These are phyloP conservation scores for Neopestalotiopsis clavispora DNA, from an alignment of 2,329 filamentous ascomycete genomes.

Conservation along the genomic window DNA sequence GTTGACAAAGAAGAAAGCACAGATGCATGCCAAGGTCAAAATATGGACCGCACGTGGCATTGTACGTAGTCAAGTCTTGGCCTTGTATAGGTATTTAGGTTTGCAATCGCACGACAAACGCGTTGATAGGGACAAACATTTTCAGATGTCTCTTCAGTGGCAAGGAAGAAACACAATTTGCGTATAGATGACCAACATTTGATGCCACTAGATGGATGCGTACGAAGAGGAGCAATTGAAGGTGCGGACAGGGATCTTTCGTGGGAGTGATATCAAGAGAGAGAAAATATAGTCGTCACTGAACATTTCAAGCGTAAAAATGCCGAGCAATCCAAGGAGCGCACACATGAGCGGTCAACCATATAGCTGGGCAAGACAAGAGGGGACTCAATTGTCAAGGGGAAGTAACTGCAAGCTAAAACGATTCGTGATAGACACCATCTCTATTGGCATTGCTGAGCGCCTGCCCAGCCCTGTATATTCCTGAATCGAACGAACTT, in stretches of 20 bases:
- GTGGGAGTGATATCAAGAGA: no score
- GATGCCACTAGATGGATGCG: no score
- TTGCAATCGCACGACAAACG: no score
- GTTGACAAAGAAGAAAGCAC: neutral
- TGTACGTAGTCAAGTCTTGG: neutral
- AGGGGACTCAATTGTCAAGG: slow-evolving; percentile 15
- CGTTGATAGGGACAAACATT: no score
- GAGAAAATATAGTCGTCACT: neutral
- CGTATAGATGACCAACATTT: no score
- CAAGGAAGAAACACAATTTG: no score
- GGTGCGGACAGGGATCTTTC: no score
- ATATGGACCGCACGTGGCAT: neutral
- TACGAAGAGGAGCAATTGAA: no score
- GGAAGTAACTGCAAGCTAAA: slow-evolving; percentile 14
- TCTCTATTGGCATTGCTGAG: slow-evolving; percentile 18
- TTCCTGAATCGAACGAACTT: slow-evolving; percentile 19
- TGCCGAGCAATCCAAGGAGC: neutral
- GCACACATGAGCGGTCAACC: neutral
- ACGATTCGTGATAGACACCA: slow-evolving; percentile 7
- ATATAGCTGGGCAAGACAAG: slow-evolving; percentile 1
- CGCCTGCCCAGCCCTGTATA: slow-evolving; percentile 19
- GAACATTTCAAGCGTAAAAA: neutral
- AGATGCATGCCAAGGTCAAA: neutral
- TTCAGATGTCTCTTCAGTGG: no score
- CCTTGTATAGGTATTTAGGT: neutral